phyloP scores from a whole-genome alignment of 2,329 filamentous ascomycete genomes.

The Davidsoniella virescens region DNA sequence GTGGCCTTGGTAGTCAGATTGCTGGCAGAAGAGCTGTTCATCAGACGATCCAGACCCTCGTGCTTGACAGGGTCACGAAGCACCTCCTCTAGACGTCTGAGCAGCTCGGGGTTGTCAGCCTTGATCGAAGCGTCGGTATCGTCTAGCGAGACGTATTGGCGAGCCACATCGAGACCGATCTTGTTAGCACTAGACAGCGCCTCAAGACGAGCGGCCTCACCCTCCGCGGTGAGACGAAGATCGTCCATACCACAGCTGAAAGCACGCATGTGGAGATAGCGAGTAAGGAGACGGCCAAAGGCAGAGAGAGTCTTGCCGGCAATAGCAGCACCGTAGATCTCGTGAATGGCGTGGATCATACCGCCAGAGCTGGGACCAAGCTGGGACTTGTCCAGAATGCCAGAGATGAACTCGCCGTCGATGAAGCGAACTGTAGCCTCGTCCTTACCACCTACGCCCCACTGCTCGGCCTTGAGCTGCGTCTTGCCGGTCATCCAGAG shows the following conservation, averaged over 20 bases:
- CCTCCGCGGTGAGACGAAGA: constrained; percentile 64
- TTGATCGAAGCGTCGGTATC: constrained; percentile 44
- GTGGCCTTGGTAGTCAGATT: constrained; percentile 64
- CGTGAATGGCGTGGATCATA: constrained; percentile 81
- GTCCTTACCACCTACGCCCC: constrained; percentile 53
- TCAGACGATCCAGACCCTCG: constrained; percentile 72
- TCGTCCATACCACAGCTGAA: constrained; percentile 98
- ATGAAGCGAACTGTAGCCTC: constrained; percentile 71
- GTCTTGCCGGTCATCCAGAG: constrained; percentile 68
- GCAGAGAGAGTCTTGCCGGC: constrained; percentile 82
- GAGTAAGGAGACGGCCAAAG: constrained; percentile 74
- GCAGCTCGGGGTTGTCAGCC: constrained; percentile 28
- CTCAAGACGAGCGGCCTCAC: constrained; percentile 54
- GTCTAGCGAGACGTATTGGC: constrained; percentile 75
- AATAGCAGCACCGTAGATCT: constrained; percentile 74
- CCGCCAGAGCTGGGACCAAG: constrained; percentile 78
- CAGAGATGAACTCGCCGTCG: constrained; percentile 72
- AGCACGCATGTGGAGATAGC: constrained; percentile 79
- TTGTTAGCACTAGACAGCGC: constrained; percentile 49
- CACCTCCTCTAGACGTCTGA: constrained; percentile 65
- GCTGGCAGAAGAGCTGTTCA: constrained; percentile 51
- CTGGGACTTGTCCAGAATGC: constrained; percentile 91
- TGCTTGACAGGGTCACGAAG: constrained; percentile 84
- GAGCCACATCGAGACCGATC: constrained; percentile 64
- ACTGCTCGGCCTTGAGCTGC: constrained; percentile 61